Evolutionary conservation across 2,329 filamentous ascomycete species (phyloP), one percentile per base, ranked within the genome.

Genomic region (Paraphoma sp.): DNA sequence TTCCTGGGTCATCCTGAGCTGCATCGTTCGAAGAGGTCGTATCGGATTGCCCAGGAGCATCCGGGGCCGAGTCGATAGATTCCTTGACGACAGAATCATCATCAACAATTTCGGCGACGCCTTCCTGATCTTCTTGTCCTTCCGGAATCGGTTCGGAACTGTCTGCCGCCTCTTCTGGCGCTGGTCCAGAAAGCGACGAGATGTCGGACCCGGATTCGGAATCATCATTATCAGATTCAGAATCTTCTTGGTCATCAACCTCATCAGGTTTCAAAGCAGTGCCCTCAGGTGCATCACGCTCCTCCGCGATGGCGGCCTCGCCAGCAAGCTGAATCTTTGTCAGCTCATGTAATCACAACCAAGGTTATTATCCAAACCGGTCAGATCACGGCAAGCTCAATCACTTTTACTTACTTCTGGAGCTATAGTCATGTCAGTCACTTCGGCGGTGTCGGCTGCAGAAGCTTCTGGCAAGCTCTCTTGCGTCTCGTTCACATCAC

Each of bases 191-290:
- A 14, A 45, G 7, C 29, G 46, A 29, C 3, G 59, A 57, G n/a
- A 55, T 45, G 17, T 60, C 59, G 31, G 59, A 60, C 8, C n/a
- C 45, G 40, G 59, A 62, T 36, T 48, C 53, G 51, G 54, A 45
- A 18, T 55, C 49, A 6, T 53, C 46, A 10, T 31, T 23, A 5
- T 29, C 33, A 8, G 33, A 45, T 14, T 36, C 41, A 42, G 9
- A 12, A 40, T 43, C 44, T 41, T 48, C 50, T 17, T 48, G 50
- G 14, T 44, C 42, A 5, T 5, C 5, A 5, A 5, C 2, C 5
- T 23, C 23, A 23, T 23, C 23, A 5, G 23, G 23, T 2, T 23
- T 23, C 3, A 23, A 5, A 23, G 23, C 2, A 23, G 23, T 23
- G 23, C 23, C 23, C 23, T 2, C 23, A 23, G 23, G 23, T 23